A percentile compares a stretch with the other conserved stretches of the same genome.
These are phyloP conservation scores for Colletotrichum melonis DNA, from an alignment of 2,329 filamentous ascomycete species.

Conservation along the genomic window DNA sequence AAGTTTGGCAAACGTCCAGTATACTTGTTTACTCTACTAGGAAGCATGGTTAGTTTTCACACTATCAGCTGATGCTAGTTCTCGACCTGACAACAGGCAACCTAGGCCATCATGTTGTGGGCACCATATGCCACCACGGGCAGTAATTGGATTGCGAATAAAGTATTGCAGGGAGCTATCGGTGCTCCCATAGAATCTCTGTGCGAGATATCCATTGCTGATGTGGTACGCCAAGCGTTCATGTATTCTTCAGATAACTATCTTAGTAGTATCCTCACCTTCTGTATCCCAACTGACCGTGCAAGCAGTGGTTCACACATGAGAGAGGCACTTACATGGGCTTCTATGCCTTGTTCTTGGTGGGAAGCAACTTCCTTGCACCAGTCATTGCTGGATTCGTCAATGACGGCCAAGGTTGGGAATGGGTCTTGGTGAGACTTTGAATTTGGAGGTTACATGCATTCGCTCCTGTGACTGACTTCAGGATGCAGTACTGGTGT, in stretches of 20 bases:
- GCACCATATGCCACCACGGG: constrained; percentile 40
- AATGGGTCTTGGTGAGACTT: constrained; percentile 50
- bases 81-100: not conserved
- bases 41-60: constrained; percentile 40
- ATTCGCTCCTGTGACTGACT: not conserved
- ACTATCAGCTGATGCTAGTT: no score
- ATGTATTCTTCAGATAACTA: accelerated
- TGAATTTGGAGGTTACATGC: no score
- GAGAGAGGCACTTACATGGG: constrained; percentile 56
- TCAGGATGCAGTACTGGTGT: constrained; percentile 46
- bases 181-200: constrained; percentile 58
- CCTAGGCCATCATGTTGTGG: constrained; percentile 42
- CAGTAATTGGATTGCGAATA: constrained; percentile 51
- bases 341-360: constrained; percentile 53
- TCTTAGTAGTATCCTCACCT: not conserved
- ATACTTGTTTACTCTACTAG: constrained; percentile 51
- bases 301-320: constrained; percentile 49
- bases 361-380: constrained; percentile 55
- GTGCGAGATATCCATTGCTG: constrained; percentile 56
- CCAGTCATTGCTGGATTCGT: constrained; percentile 58
- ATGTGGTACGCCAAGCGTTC: constrained; percentile 43
- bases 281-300: not conserved
- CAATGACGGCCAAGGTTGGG: constrained; percentile 52
- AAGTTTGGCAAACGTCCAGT: constrained; percentile 56
- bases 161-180: constrained; percentile 57